Evolutionary conservation across 2,329 filamentous ascomycete species (phyloP).

Genomic region (Colletotrichum nymphaeae): DNA sequence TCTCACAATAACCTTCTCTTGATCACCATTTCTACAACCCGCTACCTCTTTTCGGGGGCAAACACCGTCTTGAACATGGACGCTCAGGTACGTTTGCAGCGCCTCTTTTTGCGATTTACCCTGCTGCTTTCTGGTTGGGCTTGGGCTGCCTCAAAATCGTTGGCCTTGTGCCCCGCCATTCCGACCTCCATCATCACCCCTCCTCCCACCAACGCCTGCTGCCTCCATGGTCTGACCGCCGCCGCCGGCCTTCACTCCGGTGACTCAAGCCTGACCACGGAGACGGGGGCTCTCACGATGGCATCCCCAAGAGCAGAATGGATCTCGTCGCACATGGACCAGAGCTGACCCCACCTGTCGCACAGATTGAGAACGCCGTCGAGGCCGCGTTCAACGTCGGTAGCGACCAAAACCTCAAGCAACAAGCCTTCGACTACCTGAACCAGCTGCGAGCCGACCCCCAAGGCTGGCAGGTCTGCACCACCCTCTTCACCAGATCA

Average conservation of each 20-base stretch:
- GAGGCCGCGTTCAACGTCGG: constrained; percentile 89
- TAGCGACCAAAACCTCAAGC: constrained; percentile 79
- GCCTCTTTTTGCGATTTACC: constrained; percentile 29
- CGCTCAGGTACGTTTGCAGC: constrained; percentile 55
- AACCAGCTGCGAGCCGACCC: constrained; percentile 84
- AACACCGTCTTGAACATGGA: constrained; percentile 52
- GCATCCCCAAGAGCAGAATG: background rate
- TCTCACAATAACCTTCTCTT: constrained; percentile 13
- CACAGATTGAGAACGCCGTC: constrained; percentile 92
- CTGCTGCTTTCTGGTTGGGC: background rate
- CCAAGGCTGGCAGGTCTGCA: constrained; percentile 90
- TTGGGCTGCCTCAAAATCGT: constrained; percentile 19
- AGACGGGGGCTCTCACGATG: background rate
- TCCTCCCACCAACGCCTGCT: constrained; percentile 22
- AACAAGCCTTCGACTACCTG: constrained; percentile 85
- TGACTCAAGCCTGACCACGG: constrained; percentile 8
- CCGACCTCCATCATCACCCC: constrained; percentile 39
- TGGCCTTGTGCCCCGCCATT: constrained; percentile 44
- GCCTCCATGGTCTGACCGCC: constrained; percentile 11
- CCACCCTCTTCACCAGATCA: constrained; percentile 83
- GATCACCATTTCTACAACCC: background rate
- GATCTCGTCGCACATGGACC: background rate
- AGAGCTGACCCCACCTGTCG: constrained; percentile 6
- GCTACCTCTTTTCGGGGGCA: constrained; percentile 13
- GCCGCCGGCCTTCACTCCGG: background rate